Evolutionary conservation across 129 eudicot genomes (phyloP).

Genomic region (Scalesia atractyloides): DNA sequence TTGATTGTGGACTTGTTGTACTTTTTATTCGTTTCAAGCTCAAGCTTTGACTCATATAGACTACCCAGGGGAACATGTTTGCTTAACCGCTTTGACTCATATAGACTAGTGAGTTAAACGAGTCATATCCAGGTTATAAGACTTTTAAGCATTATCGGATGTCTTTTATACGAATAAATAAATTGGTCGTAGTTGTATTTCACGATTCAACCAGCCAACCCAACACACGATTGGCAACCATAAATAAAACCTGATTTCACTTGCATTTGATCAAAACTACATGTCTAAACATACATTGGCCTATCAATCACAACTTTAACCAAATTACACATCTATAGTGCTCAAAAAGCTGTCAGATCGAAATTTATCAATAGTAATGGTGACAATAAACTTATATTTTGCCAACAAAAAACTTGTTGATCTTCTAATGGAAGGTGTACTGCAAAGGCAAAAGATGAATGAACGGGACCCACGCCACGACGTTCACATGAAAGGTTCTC

Average conservation of each 20-base stretch:
- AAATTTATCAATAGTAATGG: background rate
- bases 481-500: conserved; percentile 71
- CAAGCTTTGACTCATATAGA: no score
- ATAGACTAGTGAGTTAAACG: no score
- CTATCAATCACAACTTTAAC: conserved; percentile 9
- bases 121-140: no score
- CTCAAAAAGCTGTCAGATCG: conserved; percentile 1
- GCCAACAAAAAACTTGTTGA: conserved; percentile 16
- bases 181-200: no score
- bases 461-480: background rate
- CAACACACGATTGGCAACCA: background rate
- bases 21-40: no score
- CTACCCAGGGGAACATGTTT: no score
- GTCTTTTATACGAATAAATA: no score
- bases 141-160: no score
- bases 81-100: no score
- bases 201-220: no score
- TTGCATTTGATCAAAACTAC: background rate
- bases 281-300: background rate
- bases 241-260: background rate
- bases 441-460: background rate
- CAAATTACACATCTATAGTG: conserved; percentile 1
- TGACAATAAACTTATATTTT: conserved; percentile 7
- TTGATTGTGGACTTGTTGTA: no score
- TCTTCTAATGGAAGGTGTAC: conserved; percentile 27